Conservation (phyloP, 2,329 filamentous ascomycete genomes). For the Lecanoromycetidae sp. region DNA sequence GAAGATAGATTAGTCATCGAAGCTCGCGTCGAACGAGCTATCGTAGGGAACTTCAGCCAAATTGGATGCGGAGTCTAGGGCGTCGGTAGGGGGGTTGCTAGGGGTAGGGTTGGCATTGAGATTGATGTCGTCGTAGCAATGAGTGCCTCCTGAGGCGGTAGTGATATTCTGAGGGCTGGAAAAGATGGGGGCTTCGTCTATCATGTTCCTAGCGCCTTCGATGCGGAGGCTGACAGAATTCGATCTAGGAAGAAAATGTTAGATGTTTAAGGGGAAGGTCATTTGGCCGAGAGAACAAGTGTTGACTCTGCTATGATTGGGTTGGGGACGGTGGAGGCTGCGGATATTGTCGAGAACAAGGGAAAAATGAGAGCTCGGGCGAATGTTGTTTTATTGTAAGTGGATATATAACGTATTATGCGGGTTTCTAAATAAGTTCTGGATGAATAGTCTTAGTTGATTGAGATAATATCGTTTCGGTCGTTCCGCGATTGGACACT, state of each 20-base stretch:
- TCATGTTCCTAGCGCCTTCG: constrained; percentile 18
- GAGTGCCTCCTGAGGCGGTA: constrained; percentile 15
- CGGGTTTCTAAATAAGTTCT: too few species aligned
- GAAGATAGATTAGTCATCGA: constrained; percentile 20
- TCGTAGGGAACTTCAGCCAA: constrained; percentile 15
- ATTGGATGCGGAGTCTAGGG: constrained; percentile 16
- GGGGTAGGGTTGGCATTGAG: constrained; percentile 5
- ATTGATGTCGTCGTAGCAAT: constrained; percentile 19
- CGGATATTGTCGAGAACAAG: too few species aligned
- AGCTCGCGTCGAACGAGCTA: constrained; percentile 12
- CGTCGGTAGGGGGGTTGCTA: constrained; percentile 17
- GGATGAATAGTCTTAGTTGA: too few species aligned
- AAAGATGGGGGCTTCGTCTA: constrained; percentile 19
- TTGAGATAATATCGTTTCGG: too few species aligned
- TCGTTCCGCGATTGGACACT: too few species aligned
- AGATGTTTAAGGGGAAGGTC: too few species aligned
- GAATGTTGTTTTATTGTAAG: too few species aligned
- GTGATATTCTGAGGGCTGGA: constrained; percentile 18
- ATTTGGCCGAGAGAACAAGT: too few species aligned
- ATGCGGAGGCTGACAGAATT: constrained; percentile 18
- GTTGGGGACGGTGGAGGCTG: too few species aligned
- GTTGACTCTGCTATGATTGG: too few species aligned
- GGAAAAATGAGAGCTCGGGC: too few species aligned
- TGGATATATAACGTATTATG: too few species aligned
- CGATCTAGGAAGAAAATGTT: neutral